Base-by-base conservation (phyloP, 2,329 filamentous ascomycete species). In the Alternaria sp. region DNA sequence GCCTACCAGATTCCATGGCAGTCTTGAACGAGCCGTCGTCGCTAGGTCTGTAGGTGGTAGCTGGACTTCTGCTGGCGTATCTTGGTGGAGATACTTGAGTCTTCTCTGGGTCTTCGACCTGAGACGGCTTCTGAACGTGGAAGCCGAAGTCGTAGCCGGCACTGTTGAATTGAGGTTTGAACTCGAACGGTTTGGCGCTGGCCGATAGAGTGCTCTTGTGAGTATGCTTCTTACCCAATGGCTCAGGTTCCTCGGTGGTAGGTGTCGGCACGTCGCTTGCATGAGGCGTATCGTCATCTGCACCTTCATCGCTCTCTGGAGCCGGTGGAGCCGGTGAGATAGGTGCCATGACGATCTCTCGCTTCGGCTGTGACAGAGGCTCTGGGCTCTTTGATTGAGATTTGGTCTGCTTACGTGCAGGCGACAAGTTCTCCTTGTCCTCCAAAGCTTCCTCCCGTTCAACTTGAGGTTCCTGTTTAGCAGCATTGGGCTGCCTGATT, bases 171-270 rank as follows among this genome's bases (percentile, higher is more conserved):
- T 72, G 66, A 20, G 76, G 72, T 38, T 71, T 74, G 67, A 79
- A 84, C 56, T 84, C 85, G 74, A 95, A 96, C 0, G 90, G 85
- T 69, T 87, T 87, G 0, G 91, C 91, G 16, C 87, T 84, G 4
- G 91, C 89, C 36, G 91, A 94, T 24, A 94, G 81, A 5, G 88
- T 88, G 66, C 72, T 86, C 80, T 76, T 72, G 38, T 68, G 63
- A 39, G 66, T 62, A 36, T 76, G 75, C 65, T 72, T 76, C 46
- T 65, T 68, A 22, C 63, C 58, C 24, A 54, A n/a, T 30, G 67
- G 64, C n/a, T 62, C 65, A 16, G 64, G 54, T 30, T 75, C 70
- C 51, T 75, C 75, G 14, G 70, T 72, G 1, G 74, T 74, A 42
- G 74, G 69, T 20, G 74, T 75, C 22, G 59, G 62, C 11, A 68